phyloP scores from a whole-genome alignment of 1,284 basidiomycete species.

The Heterobasidion irregulare region DNA sequence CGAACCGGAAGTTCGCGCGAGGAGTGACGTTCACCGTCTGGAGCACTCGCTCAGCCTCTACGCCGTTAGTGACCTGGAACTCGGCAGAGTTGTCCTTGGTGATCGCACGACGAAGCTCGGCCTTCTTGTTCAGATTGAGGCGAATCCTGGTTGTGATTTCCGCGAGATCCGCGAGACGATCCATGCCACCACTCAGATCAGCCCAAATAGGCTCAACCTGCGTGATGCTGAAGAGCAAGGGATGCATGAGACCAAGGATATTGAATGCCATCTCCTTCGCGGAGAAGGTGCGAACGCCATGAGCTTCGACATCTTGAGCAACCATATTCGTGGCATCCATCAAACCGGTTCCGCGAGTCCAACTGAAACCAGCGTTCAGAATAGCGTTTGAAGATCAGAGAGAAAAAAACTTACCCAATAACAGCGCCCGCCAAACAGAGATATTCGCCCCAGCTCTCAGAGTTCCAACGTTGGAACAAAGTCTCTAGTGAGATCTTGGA shows the following conservation, averaged over 20 bases:
- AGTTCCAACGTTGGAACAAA: constrained; percentile 94
- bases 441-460: constrained; percentile 99
- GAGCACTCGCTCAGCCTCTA: constrained; percentile 87
- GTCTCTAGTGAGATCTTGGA: constrained; percentile 98
- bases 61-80: constrained; percentile 88
- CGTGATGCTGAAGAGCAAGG: constrained; percentile 99
- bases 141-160: constrained; percentile 89
- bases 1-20: constrained; percentile 95
- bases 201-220: constrained; percentile 99
- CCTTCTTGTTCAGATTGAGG: constrained; percentile 67
- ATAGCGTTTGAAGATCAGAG: neutral
- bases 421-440: constrained; percentile 96
- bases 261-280: constrained; percentile 99
- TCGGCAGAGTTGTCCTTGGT: constrained; percentile 92
- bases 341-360: constrained; percentile 97
- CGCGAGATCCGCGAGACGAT: constrained; percentile 90
- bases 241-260: constrained; percentile 97
- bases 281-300: constrained; percentile 96
- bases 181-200: constrained; percentile 96
- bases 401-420: constrained; percentile 67
- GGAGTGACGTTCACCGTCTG: constrained; percentile 92
- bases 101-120: constrained; percentile 88
- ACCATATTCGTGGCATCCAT: constrained; percentile 96
- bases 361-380: constrained; percentile 35
- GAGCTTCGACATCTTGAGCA: constrained; percentile 88